Percentiles rank a stretch among this genome's conserved stretches.
Evolutionary conservation across 257 asterid species (phyloP).

Genomic region (Leptodermis oblonga): DNA sequence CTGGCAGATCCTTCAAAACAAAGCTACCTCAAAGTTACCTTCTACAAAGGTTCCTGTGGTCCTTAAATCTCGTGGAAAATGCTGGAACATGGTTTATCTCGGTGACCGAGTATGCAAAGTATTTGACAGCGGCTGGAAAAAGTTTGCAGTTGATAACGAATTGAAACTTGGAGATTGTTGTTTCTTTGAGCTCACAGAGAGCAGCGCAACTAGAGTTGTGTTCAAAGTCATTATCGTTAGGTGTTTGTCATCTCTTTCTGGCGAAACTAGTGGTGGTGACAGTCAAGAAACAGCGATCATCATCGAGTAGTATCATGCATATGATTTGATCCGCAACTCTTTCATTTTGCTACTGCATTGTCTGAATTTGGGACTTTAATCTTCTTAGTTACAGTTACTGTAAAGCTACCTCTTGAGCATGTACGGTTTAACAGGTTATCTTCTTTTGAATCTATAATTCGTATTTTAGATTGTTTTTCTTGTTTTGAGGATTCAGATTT

Average conservation of each 20-base stretch:
- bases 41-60: conserved; percentile 19
- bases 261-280: conserved; percentile 11
- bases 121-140: conserved; percentile 30
- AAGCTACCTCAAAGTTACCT: conserved; percentile 21
- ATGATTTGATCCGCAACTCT: not conserved
- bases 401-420: too few species aligned
- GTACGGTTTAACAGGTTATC: too few species aligned
- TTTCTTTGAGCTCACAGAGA: conserved; percentile 45
- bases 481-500: too few species aligned
- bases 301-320: not conserved
- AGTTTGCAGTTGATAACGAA: conserved; percentile 34
- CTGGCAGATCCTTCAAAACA: conserved; percentile 20
- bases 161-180: conserved; percentile 43
- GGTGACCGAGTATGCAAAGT: conserved; percentile 5
- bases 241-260: conserved; percentile 9
- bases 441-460: too few species aligned
- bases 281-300: conserved; percentile 11
- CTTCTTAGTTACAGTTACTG: too few species aligned
- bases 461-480: too few species aligned
- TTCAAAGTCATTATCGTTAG: conserved; percentile 37
- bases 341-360: not conserved
- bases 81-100: conserved; percentile 30
- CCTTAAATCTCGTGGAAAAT: conserved; percentile 29
- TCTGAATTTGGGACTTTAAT: not conserved
- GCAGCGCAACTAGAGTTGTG: not conserved